phyloP scores from a whole-genome alignment of 306 rosid genomes.

The Prunus kanzakura region DNA sequence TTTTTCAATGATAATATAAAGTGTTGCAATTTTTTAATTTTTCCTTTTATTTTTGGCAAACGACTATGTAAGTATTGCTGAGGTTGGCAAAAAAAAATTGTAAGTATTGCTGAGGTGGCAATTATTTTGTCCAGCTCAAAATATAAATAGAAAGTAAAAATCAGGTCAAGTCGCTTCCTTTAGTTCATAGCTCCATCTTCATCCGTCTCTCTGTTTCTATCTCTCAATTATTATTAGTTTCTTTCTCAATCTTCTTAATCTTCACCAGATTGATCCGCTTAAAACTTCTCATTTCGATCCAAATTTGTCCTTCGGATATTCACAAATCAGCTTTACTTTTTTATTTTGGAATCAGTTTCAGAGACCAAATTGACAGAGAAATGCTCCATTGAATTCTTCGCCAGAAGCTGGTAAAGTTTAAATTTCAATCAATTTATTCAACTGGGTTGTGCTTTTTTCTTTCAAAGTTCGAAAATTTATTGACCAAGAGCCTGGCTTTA shows the following conservation, averaged over 20 bases:
- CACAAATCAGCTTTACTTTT: not conserved
- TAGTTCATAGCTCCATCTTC: not conserved
- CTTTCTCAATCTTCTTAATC: not conserved
- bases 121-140: not conserved
- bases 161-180: not conserved
- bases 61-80: no score
- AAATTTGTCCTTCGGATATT: not conserved
- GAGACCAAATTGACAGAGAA: not conserved
- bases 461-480: not conserved
- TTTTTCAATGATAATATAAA: no score
- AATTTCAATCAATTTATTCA: not conserved
- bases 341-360: not conserved
- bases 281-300: not conserved
- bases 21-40: no score
- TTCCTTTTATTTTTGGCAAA: no score
- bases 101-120: not conserved
- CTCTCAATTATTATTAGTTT: not conserved
- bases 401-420: not conserved
- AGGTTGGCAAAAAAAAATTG: no score
- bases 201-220: not conserved
- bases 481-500: not conserved
- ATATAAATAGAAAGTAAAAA: not conserved
- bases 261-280: not conserved
- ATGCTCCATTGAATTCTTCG: not conserved
- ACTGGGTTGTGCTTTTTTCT: not conserved